phyloP scores from a whole-genome alignment of 2,329 filamentous ascomycete species.

The Bipolaris bicolor region DNA sequence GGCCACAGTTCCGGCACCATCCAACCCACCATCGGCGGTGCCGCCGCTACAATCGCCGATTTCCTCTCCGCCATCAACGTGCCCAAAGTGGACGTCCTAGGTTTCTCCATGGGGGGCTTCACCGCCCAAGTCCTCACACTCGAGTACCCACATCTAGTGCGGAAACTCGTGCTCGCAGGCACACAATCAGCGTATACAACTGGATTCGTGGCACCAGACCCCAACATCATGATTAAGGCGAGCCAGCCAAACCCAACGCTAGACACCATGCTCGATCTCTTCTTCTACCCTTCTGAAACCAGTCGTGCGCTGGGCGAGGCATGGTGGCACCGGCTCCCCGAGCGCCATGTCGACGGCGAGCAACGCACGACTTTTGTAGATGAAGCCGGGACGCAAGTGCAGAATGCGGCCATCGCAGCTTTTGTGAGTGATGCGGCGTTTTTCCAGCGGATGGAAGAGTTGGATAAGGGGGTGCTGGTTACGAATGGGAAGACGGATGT shows the following conservation, averaged over 20 bases:
- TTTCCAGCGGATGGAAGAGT: constrained; percentile 14
- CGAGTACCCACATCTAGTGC: constrained; percentile 42
- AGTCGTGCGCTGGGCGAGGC: constrained; percentile 9
- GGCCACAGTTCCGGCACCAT: constrained; percentile 55
- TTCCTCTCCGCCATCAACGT: constrained; percentile 42
- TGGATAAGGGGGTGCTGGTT: constrained; percentile 39
- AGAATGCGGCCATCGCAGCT: neutral
- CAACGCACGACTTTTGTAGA: neutral
- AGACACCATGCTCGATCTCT: constrained; percentile 5
- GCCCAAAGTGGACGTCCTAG: constrained; percentile 54
- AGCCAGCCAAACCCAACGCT: neutral
- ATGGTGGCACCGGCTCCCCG: constrained; percentile 9
- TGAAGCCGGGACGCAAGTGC: neutral
- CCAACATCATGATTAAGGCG: neutral
- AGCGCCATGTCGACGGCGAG: neutral
- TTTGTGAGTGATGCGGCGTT: neutral
- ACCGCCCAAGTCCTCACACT: constrained; percentile 56
- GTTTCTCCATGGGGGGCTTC: constrained; percentile 59
- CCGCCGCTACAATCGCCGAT: constrained; percentile 36
- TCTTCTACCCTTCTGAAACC: constrained; percentile 18
- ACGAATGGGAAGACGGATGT: constrained; percentile 32
- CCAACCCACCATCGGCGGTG: constrained; percentile 47
- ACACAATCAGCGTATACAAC: constrained; percentile 32
- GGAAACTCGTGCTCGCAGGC: constrained; percentile 54
- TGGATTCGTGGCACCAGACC: neutral